phyloP scores from a whole-genome alignment of 2,329 filamentous ascomycete genomes.

The Penicillium occitanis region DNA sequence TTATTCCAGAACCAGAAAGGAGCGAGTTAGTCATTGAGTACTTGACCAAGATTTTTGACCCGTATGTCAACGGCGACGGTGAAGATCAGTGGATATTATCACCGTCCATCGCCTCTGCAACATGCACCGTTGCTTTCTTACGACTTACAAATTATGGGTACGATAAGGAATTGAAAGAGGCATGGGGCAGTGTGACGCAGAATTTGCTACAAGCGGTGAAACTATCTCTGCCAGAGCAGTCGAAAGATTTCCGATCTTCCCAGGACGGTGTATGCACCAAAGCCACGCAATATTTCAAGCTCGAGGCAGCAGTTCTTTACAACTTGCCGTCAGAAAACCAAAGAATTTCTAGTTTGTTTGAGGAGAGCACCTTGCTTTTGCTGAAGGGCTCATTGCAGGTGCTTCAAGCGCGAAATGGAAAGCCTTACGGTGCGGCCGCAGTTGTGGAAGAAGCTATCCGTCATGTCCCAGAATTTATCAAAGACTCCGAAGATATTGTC shows the following conservation, averaged over 20 bases:
- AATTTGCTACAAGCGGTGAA: slow-evolving; percentile 66
- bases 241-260: slow-evolving; percentile 70
- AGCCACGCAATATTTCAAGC: slow-evolving; percentile 65
- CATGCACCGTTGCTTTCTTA: slow-evolving; percentile 43
- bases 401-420: slow-evolving; percentile 58
- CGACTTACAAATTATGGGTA: slow-evolving; percentile 44
- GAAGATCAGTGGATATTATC: slow-evolving; percentile 24
- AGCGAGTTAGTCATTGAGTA: slow-evolving; percentile 47
- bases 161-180: slow-evolving; percentile 51
- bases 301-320: slow-evolving; percentile 47
- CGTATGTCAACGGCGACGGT: slow-evolving; percentile 52
- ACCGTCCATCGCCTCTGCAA: slow-evolving; percentile 50
- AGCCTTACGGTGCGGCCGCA: slow-evolving; percentile 65
- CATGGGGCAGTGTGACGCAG: slow-evolving; percentile 65
- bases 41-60: slow-evolving; percentile 54
- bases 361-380: slow-evolving; percentile 40
- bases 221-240: slow-evolving; percentile 76
- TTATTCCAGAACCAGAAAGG: slow-evolving; percentile 46
- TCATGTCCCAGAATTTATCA: slow-evolving; percentile 43
- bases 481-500: slow-evolving; percentile 45
- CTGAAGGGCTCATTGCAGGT: slow-evolving; percentile 52
- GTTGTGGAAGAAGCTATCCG: slow-evolving; percentile 56
- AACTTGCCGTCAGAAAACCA: slow-evolving; percentile 27
- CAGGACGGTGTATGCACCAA: slow-evolving; percentile 68
- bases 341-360: slow-evolving; percentile 34